Base-by-base conservation (phyloP, 352 stramenopile species). In the Phytophthora fragariaefolia region DNA sequence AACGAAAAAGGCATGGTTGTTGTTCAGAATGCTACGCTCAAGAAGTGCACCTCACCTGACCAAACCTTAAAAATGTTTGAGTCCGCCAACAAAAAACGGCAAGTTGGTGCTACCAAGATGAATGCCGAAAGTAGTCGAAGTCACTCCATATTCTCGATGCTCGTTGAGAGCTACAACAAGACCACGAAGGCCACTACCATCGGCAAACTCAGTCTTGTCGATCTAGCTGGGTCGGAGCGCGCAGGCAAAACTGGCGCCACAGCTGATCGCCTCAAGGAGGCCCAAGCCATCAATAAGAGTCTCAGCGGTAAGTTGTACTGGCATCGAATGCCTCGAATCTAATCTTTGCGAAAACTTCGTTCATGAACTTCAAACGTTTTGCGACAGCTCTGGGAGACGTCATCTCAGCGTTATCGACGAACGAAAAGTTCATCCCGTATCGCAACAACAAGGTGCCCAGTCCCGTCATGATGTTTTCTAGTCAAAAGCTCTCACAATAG, bases 381-480 rank as follows among this genome's bases (percentile, higher is more conserved):
- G n/a, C n/a, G n/a, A 4, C 38, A 80, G 91, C 93, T 8, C 70
- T 98, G 13, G 94, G 92, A 52, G 92, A 98, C 66, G 94, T 98
- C 18, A 97, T 98, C 70, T 85, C 87, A 17, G 94, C 94, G 23
- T 72, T 98, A 23, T 97, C 89, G 45, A 92, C 73, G 4, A 90
- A 90, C 47, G 89, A 97, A 47, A 98, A 97, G 73, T 97, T 97
- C 74, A 97, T 98, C 46, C 94, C 94, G 45, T 97, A 97, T 70
- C 85, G 91, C 46, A 97, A 97, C 78, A 97, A 97, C 79, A 97
- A 97, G 81, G 77, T 94, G 59, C 4, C 22, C 12, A 47, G n/a
- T 13, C 1, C n/a, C 17, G 1, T 22, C n/a, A 26, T 8, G 6
- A 12, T 47, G 40, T 1, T n/a, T 22, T 47, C 6, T 4, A 26